These are phyloP conservation scores for Magnaporthiopsis rhizophila DNA, from an alignment of 2,329 filamentous ascomycete genomes.

Conservation along the genomic window DNA sequence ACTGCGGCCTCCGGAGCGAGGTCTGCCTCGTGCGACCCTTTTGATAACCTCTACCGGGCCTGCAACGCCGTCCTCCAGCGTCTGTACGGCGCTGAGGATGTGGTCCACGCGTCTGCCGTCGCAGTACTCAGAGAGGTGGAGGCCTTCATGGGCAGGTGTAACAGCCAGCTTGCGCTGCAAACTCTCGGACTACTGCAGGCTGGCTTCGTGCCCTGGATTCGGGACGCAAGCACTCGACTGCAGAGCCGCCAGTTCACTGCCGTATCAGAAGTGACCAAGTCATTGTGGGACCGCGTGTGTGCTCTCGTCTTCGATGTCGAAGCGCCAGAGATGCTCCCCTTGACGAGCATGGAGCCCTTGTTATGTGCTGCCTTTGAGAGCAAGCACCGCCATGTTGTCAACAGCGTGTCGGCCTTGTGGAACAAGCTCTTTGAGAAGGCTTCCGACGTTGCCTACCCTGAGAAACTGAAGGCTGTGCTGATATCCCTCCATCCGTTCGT, in stretches of 20 bases:
- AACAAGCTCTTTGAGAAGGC: conserved; percentile 59
- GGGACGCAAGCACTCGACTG: conserved; percentile 42
- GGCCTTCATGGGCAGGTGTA: conserved; percentile 43
- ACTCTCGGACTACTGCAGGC: conserved; percentile 53
- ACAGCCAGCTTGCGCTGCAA: conserved; percentile 40
- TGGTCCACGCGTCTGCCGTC: conserved; percentile 28
- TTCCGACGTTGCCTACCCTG: conserved; percentile 54
- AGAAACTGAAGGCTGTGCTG: conserved; percentile 54
- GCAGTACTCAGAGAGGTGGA: conserved; percentile 46
- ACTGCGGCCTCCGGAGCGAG: conserved; percentile 33
- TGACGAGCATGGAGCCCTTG: conserved; percentile 45
- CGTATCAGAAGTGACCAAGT: conserved; percentile 34
- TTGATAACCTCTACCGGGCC: conserved; percentile 57
- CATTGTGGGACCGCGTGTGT: conserved; percentile 43
- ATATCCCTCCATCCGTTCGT: conserved; percentile 48
- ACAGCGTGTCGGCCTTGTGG: conserved; percentile 50
- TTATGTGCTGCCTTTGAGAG: conserved; percentile 49
- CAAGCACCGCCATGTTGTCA: conserved; percentile 48
- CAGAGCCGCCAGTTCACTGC: conserved; percentile 30
- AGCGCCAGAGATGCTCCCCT: conserved; percentile 32
- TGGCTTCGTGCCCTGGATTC: conserved; percentile 56
- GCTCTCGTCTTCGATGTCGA: conserved; percentile 26
- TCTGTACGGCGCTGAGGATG: conserved; percentile 36
- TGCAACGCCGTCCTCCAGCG: conserved; percentile 42
- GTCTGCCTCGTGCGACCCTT: conserved; percentile 48